Base-by-base conservation (phyloP, 257 asterid genomes). In the Euphrasia confusa region DNA sequence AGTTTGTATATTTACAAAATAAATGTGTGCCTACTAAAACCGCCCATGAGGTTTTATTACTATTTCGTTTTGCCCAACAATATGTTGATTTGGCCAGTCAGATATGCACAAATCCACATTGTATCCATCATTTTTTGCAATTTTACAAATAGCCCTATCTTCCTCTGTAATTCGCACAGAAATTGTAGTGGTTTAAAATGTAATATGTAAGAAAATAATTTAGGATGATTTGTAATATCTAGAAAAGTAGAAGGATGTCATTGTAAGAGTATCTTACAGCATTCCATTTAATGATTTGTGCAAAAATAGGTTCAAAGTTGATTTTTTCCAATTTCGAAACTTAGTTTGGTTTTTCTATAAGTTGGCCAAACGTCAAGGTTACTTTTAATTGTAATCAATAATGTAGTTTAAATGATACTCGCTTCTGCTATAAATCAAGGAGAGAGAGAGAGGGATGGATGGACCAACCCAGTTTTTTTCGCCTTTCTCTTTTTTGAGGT, bases 381-480 rank as follows among this genome's bases (percentile, higher is more conserved):
- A 45, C 52, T 12, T 8, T 3, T 17, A 6, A 50, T 17, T 50
- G 7, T n/a, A 49, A 14, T 15, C 4, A 37, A 37, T 7, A 53
- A 11, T 3, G 11, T 24, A 10, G 10, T 53, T 24, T 17, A 50
- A 50, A 48, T 13, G 15, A 60, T 13, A 50, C 35, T 44, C 55
- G 30, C 50, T n/a, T 72, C 21, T 35, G 61, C 55, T 47, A 48
- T 6, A 37, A 18, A 62, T 4, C 37, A 8, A 11, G 7, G 61
- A 14, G 39, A 7, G 9, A 7, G 40, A 2, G 42, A 37, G 42
- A 37, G 7, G 15, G 63, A 42, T 50, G 45, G 55, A 66, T 33
- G 58, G 40, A 49, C 78, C 58, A 75, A 89, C 98, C 95, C 88
- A 35, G 76, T 66, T 75, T 61, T 76, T 44, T 79, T 90, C 12